Evolutionary conservation across 257 asterid genomes (phyloP).

Genomic region (Nicotiana paniculata): DNA sequence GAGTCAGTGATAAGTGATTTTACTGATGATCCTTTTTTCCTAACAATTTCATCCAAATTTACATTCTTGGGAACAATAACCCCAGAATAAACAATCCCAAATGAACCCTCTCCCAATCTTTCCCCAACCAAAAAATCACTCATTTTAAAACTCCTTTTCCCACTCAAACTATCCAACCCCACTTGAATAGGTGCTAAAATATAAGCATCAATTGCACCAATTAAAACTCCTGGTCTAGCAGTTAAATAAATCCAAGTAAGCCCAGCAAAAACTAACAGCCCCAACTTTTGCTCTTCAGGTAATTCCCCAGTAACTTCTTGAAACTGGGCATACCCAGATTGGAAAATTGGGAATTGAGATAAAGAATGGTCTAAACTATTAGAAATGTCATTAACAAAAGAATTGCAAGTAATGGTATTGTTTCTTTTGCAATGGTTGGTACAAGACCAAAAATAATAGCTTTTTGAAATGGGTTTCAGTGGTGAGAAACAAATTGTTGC

Average conservation of each 20-base stretch:
- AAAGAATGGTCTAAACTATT: constrained; percentile 36
- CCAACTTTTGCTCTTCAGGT: constrained; percentile 59
- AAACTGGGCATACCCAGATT: constrained; percentile 28
- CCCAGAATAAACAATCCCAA: constrained; percentile 88
- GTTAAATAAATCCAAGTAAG: constrained; percentile 77
- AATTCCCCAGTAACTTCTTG: constrained; percentile 32
- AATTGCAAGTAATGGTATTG: constrained; percentile 27
- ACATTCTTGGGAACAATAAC: constrained; percentile 71
- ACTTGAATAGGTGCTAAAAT: constrained; percentile 73
- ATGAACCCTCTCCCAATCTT: constrained; percentile 84
- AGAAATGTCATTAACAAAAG: constrained; percentile 43
- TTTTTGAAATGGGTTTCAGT: constrained; percentile 14
- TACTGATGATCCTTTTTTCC: constrained; percentile 31
- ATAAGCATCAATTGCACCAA: constrained; percentile 86
- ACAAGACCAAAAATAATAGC: constrained; percentile 22
- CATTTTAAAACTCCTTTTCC: constrained; percentile 68
- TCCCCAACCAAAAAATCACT: constrained; percentile 74
- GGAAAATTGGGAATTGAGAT: constrained; percentile 36
- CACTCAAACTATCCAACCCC: constrained; percentile 61
- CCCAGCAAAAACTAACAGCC: constrained; percentile 44
- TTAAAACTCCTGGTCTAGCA: constrained; percentile 84
- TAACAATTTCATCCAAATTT: constrained; percentile 30
- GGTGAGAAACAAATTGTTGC: constrained; percentile 28
- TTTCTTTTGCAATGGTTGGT: constrained; percentile 18
- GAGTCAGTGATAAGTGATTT: constrained; percentile 32